Evolutionary conservation across 1,284 basidiomycete species (phyloP), one percentile per base, ranked within the genome.

Genomic region (Cryptococcus sp.): DNA sequence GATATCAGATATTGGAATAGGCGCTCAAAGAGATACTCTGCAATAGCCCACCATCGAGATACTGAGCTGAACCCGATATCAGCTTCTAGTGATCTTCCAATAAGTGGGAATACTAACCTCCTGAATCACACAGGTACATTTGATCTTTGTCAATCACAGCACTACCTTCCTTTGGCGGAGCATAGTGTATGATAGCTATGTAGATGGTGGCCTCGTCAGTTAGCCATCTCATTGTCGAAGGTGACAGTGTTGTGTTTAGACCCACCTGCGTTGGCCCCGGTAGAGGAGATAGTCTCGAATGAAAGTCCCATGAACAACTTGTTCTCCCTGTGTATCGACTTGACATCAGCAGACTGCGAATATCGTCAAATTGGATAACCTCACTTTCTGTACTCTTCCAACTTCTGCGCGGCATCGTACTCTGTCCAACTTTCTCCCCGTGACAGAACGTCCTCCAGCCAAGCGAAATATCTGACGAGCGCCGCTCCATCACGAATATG

Each of bases 121-220:
- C 95, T 22, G 91, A 93, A 76, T 99, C 95, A 69, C 94, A 98
- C 3, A 98, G 83, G 76, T 99, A 98, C 51, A 96, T 85, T 85
- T 90, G 84, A 50, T 93, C 84, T 67, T 84, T 85, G 67, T 84
- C 83, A 62, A 99, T 88, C 19, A 85, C 81, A 0, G 89, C 87
- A 66, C 88, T 91, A 60, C 86, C 84, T 5, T 82, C 76, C n/a
- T 86, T 84, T 52, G 89, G 85, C 3, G 95, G 93, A 1, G 83
- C 81, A 76, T 99, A 99, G 75, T 99, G 95, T 57, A 99, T 97
- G 68, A 99, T 89, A 16, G 93, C 93, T 86, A 66, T 34, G 29
- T 34, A 10, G 29, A 34, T 10, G 8, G 29, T 10, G 8, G 8
- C 8, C 29, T 10, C 29, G 13, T 34, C 13, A 34, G 29, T 4